Base-by-base conservation (phyloP, 352 stramenopile genomes). In the Globisporangium carolinianum region DNA sequence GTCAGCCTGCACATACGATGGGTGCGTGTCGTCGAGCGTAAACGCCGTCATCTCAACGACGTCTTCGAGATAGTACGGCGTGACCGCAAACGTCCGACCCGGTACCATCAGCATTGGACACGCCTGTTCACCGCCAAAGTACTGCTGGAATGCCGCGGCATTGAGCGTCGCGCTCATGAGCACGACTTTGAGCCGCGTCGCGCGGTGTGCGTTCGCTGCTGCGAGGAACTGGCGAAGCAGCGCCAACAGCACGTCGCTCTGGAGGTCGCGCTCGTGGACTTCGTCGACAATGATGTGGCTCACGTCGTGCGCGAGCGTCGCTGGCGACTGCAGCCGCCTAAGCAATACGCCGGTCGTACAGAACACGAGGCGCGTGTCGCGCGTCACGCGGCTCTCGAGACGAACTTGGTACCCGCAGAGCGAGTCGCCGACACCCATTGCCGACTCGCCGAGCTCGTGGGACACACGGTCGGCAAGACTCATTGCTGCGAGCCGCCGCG, bases 221-320 rank as follows among this genome's bases (percentile, higher is more conserved):
- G 71, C 59, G 1, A 98, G 64, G 42, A 89, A 77, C 56, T 93
- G 68, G 37, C 92, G 86, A 47, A 99, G 67, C 63, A 98, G 90
- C 35, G 91, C 89, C 6, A 98, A 61, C 18, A 98, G 62, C 45
- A 98, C 90, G 51, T 97, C 91, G 12, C 79, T 97, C 59, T 97
- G 90, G 14, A 97, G 70, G 62, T 97, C 87, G 15, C 97, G 81
- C 72, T 99, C 97, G 66, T 99, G 95, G 36, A 99, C 95, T 69
- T 99, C 96, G 68, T 99, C 97, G 14, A 99, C 87, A 51, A 99
- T 94, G 53, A 99, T 86, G 69, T 99, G 96, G 32, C 92, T 98
- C 45, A 99, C 74, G 51, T 89, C 83, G 37, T 92, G 66, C 2
- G 60, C 64, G 3, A 98, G 69, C 5, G 79, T 88, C 5, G 63